A percentile compares a stretch with the other conserved stretches of the same genome.
These are phyloP conservation scores for Geosmithia putterillii DNA, from an alignment of 2,329 filamentous ascomycete species.

Conservation along the genomic window DNA sequence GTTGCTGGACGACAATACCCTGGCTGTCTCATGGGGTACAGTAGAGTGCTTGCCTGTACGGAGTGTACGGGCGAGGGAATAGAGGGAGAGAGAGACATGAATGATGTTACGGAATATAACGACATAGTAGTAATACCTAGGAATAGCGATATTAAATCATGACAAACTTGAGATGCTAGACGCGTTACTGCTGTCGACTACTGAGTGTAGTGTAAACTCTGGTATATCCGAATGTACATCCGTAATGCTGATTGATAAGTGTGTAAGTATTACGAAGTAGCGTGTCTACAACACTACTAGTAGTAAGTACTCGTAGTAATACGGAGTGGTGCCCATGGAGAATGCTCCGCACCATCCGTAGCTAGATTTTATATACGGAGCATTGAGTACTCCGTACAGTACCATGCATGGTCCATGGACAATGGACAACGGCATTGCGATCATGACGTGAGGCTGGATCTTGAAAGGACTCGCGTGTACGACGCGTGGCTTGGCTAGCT, in stretches of 20 bases:
- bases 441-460: not conserved
- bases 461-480: not conserved
- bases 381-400: too few species aligned
- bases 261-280: not conserved
- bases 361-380: too few species aligned
- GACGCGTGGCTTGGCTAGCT: not conserved
- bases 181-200: too few species aligned
- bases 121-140: not conserved
- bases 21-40: not conserved
- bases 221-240: not conserved
- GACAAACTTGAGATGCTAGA: too few species aligned
- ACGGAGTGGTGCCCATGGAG: too few species aligned
- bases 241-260: not conserved
- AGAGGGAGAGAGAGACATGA: not conserved
- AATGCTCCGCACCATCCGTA: too few species aligned
- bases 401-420: too few species aligned
- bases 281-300: not conserved
- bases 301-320: not conserved
- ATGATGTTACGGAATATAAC: not conserved
- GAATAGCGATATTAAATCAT: not conserved
- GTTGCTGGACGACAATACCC: not conserved
- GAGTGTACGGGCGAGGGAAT: not conserved
- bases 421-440: too few species aligned
- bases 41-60: too few species aligned
- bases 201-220: not conserved